A percentile compares a stretch with the other conserved stretches of the same genome.
Conservation (phyloP, 805 yeast genomes). For the Candida andamanensis region DNA sequence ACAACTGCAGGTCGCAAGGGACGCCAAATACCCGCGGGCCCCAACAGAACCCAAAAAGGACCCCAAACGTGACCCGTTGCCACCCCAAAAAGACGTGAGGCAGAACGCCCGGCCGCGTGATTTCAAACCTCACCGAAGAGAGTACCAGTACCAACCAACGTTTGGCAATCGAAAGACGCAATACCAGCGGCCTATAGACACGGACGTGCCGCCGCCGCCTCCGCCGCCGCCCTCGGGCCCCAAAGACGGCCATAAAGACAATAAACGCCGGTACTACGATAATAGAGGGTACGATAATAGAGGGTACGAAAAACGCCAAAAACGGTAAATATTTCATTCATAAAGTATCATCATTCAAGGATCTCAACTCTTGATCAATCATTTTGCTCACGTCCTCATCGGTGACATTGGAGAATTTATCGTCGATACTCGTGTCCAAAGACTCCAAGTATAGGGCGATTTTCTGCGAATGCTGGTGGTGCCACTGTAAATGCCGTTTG, state of each 20-base stretch:
- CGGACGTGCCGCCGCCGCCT: slow-evolving; percentile 6
- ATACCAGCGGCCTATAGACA: neutral
- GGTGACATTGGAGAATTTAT: slow-evolving; percentile 1
- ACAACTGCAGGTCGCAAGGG: slow-evolving; percentile 3
- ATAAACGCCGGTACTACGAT: slow-evolving; percentile 12
- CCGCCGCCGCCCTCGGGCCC: slow-evolving; percentile 12
- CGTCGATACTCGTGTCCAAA: slow-evolving; percentile 9
- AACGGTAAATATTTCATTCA: too few relatives aligned
- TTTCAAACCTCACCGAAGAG: too few relatives aligned
- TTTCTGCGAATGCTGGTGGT: slow-evolving; percentile 28
- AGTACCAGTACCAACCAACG: too few relatives aligned
- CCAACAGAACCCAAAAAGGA: slow-evolving; percentile 5
- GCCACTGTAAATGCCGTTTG: slow-evolving; percentile 51
- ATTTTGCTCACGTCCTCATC: slow-evolving; percentile 7
- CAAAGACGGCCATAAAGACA: slow-evolving; percentile 9
- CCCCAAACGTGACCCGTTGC: neutral
- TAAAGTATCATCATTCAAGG: too few relatives aligned
- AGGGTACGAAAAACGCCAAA: slow-evolving; percentile 5
- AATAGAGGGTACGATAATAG: slow-evolving; percentile 23
- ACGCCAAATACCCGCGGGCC: slow-evolving; percentile 14
- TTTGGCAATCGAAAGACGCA: slow-evolving; percentile 6
- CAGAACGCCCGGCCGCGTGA: neutral
- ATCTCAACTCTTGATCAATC: too few relatives aligned
- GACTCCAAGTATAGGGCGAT: slow-evolving; percentile 25
- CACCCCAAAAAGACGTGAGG: neutral